These are phyloP conservation scores for Penicillium lagena DNA, from an alignment of 495 filamentous ascomycete species.

Conservation along the genomic window DNA sequence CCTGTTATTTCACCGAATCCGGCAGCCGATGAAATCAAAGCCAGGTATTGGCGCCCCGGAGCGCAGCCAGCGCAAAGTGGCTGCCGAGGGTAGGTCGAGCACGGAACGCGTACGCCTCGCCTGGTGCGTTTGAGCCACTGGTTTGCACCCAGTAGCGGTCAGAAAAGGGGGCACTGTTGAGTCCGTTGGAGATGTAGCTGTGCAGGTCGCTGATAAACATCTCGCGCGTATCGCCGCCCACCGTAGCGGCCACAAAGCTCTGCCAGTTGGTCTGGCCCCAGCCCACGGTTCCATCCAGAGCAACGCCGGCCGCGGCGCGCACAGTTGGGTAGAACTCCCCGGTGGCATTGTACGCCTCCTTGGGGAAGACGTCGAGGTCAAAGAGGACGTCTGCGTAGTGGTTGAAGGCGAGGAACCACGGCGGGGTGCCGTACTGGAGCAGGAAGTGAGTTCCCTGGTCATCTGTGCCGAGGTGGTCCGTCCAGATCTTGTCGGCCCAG, in stretches of 20 bases:
- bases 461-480: conserved; percentile 28
- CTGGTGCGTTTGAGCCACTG: background rate
- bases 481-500: conserved; percentile 34
- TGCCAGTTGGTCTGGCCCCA: conserved; percentile 39
- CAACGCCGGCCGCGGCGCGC: conserved; percentile 22
- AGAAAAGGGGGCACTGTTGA: conserved; percentile 34
- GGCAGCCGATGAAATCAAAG: conserved; percentile 6
- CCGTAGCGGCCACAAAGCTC: conserved; percentile 22
- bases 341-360: conserved; percentile 26
- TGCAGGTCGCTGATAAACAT: conserved; percentile 28
- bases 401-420: conserved; percentile 33
- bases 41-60: conserved; percentile 10
- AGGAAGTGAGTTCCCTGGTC: conserved; percentile 31
- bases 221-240: conserved; percentile 11
- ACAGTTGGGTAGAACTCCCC: conserved; percentile 25
- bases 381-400: conserved; percentile 34
- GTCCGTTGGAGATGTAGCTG: conserved; percentile 30
- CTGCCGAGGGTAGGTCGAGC: conserved; percentile 15
- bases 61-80: conserved; percentile 14
- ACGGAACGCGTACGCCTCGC: conserved; percentile 12
- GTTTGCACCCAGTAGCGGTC: conserved; percentile 25
- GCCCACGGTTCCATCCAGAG: conserved; percentile 20
- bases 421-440: conserved; percentile 22
- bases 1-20: too few relatives aligned
- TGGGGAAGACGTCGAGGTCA: conserved; percentile 27